These are phyloP conservation scores for Pinguiococcus pyrenoidosus DNA, from an alignment of 108 stramenopile species.

Conservation along the genomic window DNA sequence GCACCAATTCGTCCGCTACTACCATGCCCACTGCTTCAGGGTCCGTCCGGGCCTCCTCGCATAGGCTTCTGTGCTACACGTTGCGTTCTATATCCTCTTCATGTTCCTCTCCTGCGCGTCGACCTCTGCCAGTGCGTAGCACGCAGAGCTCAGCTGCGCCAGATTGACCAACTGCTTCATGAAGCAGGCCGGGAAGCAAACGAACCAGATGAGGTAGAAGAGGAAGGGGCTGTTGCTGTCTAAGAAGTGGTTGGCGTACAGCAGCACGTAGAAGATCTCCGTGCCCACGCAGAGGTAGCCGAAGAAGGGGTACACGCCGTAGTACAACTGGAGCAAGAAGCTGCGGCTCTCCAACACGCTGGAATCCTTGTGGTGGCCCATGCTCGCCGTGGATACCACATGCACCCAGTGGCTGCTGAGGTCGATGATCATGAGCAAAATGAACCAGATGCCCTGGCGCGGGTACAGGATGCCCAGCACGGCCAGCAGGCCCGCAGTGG, in stretches of 20 bases:
- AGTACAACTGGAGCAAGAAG: slow-evolving; percentile 75
- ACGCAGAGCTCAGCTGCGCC: slow-evolving; percentile 28
- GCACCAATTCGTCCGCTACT: too few relatives aligned
- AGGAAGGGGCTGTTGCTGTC: slow-evolving; percentile 2
- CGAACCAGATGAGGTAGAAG: slow-evolving; percentile 20
- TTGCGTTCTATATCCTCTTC: background rate
- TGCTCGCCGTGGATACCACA: slow-evolving; percentile 54
- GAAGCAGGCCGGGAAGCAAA: slow-evolving; percentile 30
- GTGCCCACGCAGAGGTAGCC: slow-evolving; percentile 87
- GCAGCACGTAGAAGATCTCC: slow-evolving; percentile 50
- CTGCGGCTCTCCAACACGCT: slow-evolving; percentile 67
- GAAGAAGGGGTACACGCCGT: slow-evolving; percentile 78
- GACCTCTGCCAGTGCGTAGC: slow-evolving; percentile 15
- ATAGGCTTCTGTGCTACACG: too few relatives aligned
- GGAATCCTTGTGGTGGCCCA: slow-evolving; percentile 76
- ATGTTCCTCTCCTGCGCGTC: slow-evolving; percentile 14
- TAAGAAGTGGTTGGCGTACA: slow-evolving; percentile 20
- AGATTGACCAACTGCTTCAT: slow-evolving; percentile 38
- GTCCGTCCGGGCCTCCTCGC: too few relatives aligned
- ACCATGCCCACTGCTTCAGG: too few relatives aligned
- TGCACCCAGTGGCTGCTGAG: slow-evolving; percentile 74
- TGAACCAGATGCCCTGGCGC: slow-evolving; percentile 18
- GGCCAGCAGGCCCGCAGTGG: slow-evolving; percentile 55
- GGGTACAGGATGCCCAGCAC: slow-evolving; percentile 20
- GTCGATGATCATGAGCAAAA: slow-evolving; percentile 31